Evolutionary conservation across 306 rosid species (phyloP).

Genomic region (Spatholobus suberectus): DNA sequence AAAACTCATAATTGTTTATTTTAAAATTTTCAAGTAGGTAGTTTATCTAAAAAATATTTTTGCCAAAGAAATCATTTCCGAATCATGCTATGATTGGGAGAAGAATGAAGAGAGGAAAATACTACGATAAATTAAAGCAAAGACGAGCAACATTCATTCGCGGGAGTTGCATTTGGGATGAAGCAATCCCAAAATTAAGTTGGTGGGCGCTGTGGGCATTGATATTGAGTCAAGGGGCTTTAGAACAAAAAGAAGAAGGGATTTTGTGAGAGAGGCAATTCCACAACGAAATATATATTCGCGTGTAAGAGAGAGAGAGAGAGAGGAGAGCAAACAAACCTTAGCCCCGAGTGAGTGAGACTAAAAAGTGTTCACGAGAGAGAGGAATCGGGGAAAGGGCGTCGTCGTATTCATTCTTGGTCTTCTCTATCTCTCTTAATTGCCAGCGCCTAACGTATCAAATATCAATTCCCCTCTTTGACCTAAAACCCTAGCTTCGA

Average conservation of each 20-base stretch:
- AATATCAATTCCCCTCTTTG: background rate
- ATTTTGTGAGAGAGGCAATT: background rate
- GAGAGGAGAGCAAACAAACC: background rate
- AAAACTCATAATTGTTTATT: no score
- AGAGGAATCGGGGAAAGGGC: background rate
- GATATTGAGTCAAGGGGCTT: background rate
- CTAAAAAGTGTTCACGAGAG: background rate
- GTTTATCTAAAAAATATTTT: no score
- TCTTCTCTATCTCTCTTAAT: background rate
- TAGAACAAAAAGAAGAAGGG: background rate
- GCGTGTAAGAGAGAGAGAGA: background rate
- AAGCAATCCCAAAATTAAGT: background rate
- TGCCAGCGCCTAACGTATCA: no score
- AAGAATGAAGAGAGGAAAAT: no score
- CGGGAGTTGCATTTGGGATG: background rate
- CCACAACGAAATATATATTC: background rate
- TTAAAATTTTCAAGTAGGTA: no score
- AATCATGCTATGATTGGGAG: background rate
- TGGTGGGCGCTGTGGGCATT: background rate
- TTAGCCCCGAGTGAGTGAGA: background rate
- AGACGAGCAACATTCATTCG: background rate
- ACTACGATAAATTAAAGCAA: background rate
- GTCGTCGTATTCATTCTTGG: background rate
- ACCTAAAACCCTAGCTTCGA: constrained; percentile 38
- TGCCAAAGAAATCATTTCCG: background rate